Percentiles rank a stretch among this genome's conserved stretches.
Conservation (phyloP, 345 rosid species). For the Ceriops tagal region DNA sequence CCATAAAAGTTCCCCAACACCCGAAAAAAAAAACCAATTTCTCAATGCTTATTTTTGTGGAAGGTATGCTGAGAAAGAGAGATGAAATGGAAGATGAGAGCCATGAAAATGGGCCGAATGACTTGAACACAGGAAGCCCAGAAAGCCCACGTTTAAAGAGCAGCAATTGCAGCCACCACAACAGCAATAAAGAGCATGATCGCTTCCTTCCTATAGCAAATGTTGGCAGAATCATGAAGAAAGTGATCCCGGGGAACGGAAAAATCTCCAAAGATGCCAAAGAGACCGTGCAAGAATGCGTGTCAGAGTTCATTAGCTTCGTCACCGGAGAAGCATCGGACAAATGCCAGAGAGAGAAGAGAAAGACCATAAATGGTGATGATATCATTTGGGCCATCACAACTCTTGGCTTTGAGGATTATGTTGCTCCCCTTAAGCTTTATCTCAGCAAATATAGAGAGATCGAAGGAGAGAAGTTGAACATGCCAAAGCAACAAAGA, state of each 20-base stretch:
- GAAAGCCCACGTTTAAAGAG: constrained; percentile 48
- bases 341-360: constrained; percentile 23
- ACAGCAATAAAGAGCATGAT: constrained; percentile 27
- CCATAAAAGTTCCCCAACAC: constrained; percentile 16
- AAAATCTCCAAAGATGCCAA: constrained; percentile 25
- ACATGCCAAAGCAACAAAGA: constrained; percentile 19
- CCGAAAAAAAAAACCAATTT: constrained; percentile 4
- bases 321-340: constrained; percentile 20
- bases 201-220: constrained; percentile 24
- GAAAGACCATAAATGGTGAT: constrained; percentile 22
- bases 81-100: constrained; percentile 53
- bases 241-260: constrained; percentile 20
- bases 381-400: constrained; percentile 25
- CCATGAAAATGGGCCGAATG: constrained; percentile 37
- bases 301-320: constrained; percentile 23
- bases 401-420: constrained; percentile 22
- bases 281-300: constrained; percentile 21
- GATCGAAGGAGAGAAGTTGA: constrained; percentile 17
- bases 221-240: constrained; percentile 24
- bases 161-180: constrained; percentile 18
- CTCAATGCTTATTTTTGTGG: background rate
- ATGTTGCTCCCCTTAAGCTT: constrained; percentile 11
- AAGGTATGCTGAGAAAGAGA: constrained; percentile 1
- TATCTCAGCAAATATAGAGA: constrained; percentile 18
- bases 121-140: constrained; percentile 31